Conservation (phyloP, 2,329 filamentous ascomycete species). For the Lasiodiplodia theobromae region DNA sequence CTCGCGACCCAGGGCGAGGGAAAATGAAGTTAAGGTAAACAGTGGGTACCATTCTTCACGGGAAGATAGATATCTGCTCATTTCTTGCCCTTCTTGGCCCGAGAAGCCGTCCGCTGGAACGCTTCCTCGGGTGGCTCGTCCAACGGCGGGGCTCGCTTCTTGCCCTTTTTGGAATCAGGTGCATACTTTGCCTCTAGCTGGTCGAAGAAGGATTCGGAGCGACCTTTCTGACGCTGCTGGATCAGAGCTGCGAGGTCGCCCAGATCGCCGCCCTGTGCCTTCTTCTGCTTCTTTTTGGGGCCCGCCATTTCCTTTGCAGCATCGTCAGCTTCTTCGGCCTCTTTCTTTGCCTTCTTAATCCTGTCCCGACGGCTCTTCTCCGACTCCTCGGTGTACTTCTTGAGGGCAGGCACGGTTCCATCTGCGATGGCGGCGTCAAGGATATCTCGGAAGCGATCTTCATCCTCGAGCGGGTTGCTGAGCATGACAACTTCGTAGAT, state of each 20-base stretch:
- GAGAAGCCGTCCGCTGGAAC: constrained; percentile 51
- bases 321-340: constrained; percentile 69
- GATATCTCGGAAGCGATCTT: constrained; percentile 80
- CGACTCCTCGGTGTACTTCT: constrained; percentile 67
- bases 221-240: constrained; percentile 44
- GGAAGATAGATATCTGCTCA: background rate
- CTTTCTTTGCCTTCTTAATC: constrained; percentile 67
- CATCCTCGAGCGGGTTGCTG: constrained; percentile 82
- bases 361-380: constrained; percentile 68
- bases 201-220: constrained; percentile 46
- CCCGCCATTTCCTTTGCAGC: constrained; percentile 54
- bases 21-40: background rate
- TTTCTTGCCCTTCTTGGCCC: constrained; percentile 37
- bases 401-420: constrained; percentile 71
- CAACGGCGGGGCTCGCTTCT: constrained; percentile 51
- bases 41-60: constrained; percentile 12
- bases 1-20: background rate
- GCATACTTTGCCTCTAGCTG: constrained; percentile 46
- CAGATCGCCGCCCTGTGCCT: constrained; percentile 41
- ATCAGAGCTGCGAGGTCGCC: constrained; percentile 47
- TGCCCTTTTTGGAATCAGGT: constrained; percentile 51
- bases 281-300: constrained; percentile 63
- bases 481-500: constrained; percentile 88
- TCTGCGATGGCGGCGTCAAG: constrained; percentile 80
- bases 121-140: constrained; percentile 70